Base-by-base conservation (phyloP, 2,329 filamentous ascomycete species). In the Sporothrix inflata region DNA sequence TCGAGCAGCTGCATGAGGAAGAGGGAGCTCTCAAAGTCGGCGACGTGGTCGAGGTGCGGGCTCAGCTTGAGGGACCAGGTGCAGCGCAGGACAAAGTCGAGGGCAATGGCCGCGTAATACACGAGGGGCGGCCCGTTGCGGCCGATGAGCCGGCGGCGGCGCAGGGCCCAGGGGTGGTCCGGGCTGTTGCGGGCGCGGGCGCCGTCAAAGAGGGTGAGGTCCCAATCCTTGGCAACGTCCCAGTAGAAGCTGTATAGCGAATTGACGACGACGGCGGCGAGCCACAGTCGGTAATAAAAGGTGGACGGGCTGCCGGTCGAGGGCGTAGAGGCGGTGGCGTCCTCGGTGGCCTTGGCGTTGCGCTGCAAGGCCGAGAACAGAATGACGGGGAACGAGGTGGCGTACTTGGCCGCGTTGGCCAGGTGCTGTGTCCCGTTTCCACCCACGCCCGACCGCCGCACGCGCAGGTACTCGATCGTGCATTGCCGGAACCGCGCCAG, bases 241-340 rank as follows among this genome's bases (percentile, higher is more conserved):
- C 96, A 99, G 85, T 96, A 99, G 84, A 98, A 98, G n/a, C 92
- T 94, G 83, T 97, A 99, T 60, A 92, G 85, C 16, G 93, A 97
- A 81, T 99, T 98, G 77, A 96, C 79, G 45, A 94, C 84, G 40
- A 93, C 92, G 57, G 91, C 91, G 47, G 87, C 82, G 40, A 97
- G 84, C 90, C 93, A 96, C 65, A 84, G 83, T 53, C 84, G 84
- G 79, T 88, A 87, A 72, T 79, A 77, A 3, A 83, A 79, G 74
- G 82, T 81, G 5, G 83, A 81, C 4, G 81, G 77, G 60, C 38
- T 45, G 60, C 60, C 60, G n/a, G 38, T 65, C 16, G 77, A 27
- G 8, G 81, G 77, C 11, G 77, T 47, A 19, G 45, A 24, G 27
- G 51, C 55, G 24, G 21, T 5, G 14, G 66, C 19, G n/a, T 70